phyloP scores from a whole-genome alignment of 768 basidiomycete species.

The Russula dissimulans region DNA sequence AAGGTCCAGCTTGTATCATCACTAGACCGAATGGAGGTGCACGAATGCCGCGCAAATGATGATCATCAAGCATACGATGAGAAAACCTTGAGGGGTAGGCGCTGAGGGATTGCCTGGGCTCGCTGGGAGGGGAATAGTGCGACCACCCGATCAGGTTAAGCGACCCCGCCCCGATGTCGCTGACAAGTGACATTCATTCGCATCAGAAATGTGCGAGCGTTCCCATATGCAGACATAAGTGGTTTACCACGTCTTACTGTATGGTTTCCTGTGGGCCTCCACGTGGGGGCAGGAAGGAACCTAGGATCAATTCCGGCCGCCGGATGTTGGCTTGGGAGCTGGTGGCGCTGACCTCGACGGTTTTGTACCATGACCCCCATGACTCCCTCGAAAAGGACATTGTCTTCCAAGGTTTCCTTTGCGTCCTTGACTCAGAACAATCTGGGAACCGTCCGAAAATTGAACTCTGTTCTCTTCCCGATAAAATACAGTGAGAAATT shows the following conservation, averaged over 20 bases:
- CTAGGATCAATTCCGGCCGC: background rate
- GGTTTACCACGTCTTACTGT: background rate
- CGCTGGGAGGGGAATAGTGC: constrained; percentile 10
- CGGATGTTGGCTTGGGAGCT: background rate
- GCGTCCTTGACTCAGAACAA: constrained; percentile 74
- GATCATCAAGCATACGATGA: constrained; percentile 1
- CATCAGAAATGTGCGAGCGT: constrained; percentile 16
- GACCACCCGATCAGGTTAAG: constrained; percentile 4
- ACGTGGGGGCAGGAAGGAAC: background rate
- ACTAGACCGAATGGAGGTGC: constrained; percentile 16
- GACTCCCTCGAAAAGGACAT: constrained; percentile 25
- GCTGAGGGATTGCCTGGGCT: background rate
- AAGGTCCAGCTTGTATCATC: background rate
- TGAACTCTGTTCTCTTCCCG: constrained; percentile 76
- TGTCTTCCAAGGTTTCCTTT: constrained; percentile 49
- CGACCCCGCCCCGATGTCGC: background rate
- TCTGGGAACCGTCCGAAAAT: constrained; percentile 58
- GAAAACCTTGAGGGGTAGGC: background rate
- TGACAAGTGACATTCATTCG: constrained; percentile 3
- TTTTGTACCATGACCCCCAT: constrained; percentile 25
- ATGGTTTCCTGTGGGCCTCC: background rate
- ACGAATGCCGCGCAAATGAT: constrained; percentile 8
- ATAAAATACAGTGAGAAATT: constrained; percentile 86
- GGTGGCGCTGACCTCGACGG: constrained; percentile 8
- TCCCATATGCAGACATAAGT: constrained; percentile 20